Evolutionary conservation across 1,139 yeast species (phyloP).

Genomic region (Kodamaea alishanica): DNA sequence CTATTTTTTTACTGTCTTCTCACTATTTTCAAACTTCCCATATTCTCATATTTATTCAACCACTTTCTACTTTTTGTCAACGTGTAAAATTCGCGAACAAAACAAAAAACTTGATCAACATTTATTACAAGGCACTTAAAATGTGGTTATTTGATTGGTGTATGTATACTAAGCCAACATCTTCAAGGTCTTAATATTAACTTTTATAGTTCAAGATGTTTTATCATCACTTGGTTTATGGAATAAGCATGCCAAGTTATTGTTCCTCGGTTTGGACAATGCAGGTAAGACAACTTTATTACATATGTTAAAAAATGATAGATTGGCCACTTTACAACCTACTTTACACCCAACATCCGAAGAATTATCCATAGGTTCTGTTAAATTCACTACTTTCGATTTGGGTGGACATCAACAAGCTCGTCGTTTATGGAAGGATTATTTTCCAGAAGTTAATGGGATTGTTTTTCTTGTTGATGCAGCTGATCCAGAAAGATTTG

Average conservation of each 20-base stretch:
- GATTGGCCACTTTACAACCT: conserved; percentile 96
- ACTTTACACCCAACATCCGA: conserved; percentile 98
- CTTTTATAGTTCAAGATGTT: conserved; percentile 70
- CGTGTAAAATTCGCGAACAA: conserved; percentile 1
- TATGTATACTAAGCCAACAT: conserved; percentile 21
- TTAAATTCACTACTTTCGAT: conserved; percentile 95
- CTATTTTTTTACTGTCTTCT: not conserved
- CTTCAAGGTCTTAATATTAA: not conserved
- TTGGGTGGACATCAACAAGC: conserved; percentile 99
- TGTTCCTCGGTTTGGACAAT: conserved; percentile 93
- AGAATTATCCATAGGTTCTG: conserved; percentile 94
- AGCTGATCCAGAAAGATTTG: conserved; percentile 93
- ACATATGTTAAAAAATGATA: conserved; percentile 96
- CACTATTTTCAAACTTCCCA: not conserved
- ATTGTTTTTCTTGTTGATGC: conserved; percentile 96
- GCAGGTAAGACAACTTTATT: conserved; percentile 97
- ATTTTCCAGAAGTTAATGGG: conserved; percentile 98
- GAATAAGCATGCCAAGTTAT: conserved; percentile 96
- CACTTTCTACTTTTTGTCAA: not conserved
- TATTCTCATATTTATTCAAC: not conserved
- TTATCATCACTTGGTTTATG: conserved; percentile 91
- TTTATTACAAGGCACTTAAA: not conserved
- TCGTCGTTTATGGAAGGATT: conserved; percentile 98
- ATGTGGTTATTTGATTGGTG: conserved; percentile 48
- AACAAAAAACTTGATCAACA: conserved; percentile 1